Conservation (phyloP, 2,329 filamentous ascomycete genomes). For the Colletotrichum salicis region DNA sequence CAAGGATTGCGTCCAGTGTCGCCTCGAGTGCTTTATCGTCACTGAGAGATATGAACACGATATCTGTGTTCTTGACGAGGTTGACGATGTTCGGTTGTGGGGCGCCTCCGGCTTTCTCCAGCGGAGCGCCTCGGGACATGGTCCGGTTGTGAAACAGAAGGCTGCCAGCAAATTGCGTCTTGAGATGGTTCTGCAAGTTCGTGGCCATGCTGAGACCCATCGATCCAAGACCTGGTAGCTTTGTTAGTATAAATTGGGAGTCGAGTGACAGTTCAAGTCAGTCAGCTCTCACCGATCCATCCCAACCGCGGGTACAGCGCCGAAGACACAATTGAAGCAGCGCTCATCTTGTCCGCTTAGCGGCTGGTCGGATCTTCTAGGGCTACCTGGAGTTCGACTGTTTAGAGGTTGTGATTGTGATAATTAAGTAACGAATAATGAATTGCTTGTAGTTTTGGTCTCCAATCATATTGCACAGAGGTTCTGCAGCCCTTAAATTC, state of each 20-base stretch:
- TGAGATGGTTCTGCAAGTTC: slow-evolving; percentile 58
- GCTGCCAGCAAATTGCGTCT: slow-evolving; percentile 32
- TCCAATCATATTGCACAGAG: background rate
- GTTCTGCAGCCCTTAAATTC: background rate
- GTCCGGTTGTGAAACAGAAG: slow-evolving; percentile 59
- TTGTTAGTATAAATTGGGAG: background rate
- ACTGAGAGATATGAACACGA: slow-evolving; percentile 55
- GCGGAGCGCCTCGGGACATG: slow-evolving; percentile 52
- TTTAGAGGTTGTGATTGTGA: background rate
- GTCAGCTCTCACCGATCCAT: slow-evolving; percentile 24
- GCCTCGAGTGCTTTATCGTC: slow-evolving; percentile 52
- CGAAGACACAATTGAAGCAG: background rate
- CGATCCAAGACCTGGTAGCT: slow-evolving; percentile 55
- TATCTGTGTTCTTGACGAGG: slow-evolving; percentile 44
- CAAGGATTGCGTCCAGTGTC: slow-evolving; percentile 46
- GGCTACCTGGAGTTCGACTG: background rate
- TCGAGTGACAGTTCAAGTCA: background rate
- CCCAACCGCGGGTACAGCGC: slow-evolving; percentile 20
- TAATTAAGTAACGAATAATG: background rate
- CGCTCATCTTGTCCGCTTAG: background rate
- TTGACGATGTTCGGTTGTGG: slow-evolving; percentile 38
- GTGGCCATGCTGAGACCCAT: slow-evolving; percentile 62
- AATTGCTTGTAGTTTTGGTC: background rate
- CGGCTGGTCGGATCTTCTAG: background rate
- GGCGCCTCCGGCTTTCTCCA: slow-evolving; percentile 43